Evolutionary conservation across 169 alveolate genomes (phyloP).

Genomic region (Plasmodium berghei): DNA sequence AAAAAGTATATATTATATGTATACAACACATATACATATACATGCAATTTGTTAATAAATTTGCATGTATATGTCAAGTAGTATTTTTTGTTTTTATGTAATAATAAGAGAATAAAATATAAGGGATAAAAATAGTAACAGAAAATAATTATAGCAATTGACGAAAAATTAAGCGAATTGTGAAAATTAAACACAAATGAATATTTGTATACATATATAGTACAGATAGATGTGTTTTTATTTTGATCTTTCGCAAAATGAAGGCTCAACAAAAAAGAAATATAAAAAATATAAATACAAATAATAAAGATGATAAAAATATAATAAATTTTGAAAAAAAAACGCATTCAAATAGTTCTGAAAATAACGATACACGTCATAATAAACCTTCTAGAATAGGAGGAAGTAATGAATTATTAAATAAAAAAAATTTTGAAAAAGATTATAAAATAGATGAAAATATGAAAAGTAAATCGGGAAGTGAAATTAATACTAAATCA

Average conservation of each 20-base stretch:
- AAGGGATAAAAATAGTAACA: background rate
- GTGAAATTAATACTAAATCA: background rate
- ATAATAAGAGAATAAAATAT: background rate
- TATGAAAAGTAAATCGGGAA: background rate
- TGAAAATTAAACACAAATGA: too few relatives aligned
- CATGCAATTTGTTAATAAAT: background rate
- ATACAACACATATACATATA: background rate
- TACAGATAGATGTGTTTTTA: conserved; percentile 4
- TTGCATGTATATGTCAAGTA: background rate
- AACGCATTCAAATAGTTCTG: background rate
- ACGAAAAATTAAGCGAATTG: background rate
- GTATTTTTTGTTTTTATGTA: background rate
- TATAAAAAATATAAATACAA: conserved; percentile 18
- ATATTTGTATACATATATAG: conserved; percentile 4
- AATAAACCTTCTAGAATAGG: background rate
- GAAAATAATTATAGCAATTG: background rate
- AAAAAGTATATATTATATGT: conserved; percentile 10
- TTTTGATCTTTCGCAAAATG: conserved; percentile 23
- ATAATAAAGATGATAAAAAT: conserved; percentile 17
- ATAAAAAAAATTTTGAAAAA: background rate
- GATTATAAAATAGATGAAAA: background rate
- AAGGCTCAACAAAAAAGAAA: conserved; percentile 23
- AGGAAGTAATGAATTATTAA: background rate
- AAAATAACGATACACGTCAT: background rate
- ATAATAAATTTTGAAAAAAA: conserved; percentile 10